Evolutionary conservation across 176 grass and related monocot species (phyloP).

Genomic region (Saccharum spontaneum): DNA sequence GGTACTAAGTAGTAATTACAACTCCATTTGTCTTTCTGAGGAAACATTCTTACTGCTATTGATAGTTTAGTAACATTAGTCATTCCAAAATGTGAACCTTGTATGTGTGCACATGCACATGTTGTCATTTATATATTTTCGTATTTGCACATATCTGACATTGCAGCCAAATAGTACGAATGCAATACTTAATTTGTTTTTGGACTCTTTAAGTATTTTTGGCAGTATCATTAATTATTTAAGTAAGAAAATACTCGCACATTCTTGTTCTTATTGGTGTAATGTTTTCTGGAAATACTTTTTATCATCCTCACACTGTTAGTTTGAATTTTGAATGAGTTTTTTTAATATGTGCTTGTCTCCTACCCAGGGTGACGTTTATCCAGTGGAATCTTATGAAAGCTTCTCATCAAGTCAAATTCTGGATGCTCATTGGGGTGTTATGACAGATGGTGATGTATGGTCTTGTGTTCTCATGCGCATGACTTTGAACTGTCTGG

Average conservation of each 20-base stretch:
- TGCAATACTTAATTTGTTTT: not conserved
- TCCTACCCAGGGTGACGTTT: slow-evolving; percentile 68
- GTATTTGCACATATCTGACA: not conserved
- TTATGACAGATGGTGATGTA: slow-evolving; percentile 65
- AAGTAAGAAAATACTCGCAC: not conserved
- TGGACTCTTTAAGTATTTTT: not conserved
- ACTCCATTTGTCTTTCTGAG: not conserved
- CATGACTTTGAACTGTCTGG: not conserved
- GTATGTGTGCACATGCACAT: not conserved
- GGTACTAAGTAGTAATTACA: not conserved
- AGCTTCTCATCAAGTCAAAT: slow-evolving; percentile 55
- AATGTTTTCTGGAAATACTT: not conserved
- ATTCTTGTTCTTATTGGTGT: not conserved
- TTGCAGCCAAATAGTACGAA: not conserved
- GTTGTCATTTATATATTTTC: not conserved
- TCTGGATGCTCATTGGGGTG: slow-evolving; percentile 89
- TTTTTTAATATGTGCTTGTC: not conserved
- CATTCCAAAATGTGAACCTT: not conserved
- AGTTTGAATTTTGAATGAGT: not conserved
- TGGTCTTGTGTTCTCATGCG: slow-evolving; percentile 26
- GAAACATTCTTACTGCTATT: not conserved
- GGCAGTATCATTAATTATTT: not conserved
- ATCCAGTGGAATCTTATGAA: slow-evolving; percentile 75
- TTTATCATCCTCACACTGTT: not conserved
- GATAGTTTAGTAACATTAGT: not conserved